phyloP scores from a whole-genome alignment of 768 basidiomycete genomes.

The Amanita muscaria region DNA sequence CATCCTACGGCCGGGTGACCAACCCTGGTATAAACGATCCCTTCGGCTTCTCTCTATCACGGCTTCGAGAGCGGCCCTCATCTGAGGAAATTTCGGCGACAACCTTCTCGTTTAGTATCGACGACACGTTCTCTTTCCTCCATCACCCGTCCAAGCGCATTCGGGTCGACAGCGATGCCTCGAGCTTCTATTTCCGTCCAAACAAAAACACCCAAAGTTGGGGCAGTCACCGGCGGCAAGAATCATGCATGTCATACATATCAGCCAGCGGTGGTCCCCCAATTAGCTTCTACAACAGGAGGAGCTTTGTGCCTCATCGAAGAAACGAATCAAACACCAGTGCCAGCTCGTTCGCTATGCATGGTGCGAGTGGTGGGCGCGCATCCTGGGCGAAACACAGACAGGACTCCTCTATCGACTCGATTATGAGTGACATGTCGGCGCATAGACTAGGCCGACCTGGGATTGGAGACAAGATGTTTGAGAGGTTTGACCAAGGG shows the following conservation, averaged over 20 bases:
- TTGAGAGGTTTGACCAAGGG: constrained; percentile 44
- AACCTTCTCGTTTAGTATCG: constrained; percentile 48
- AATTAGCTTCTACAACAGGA: constrained; percentile 57
- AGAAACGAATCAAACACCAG: constrained; percentile 54
- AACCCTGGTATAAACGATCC: constrained; percentile 59
- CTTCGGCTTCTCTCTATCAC: constrained; percentile 60
- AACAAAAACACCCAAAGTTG: constrained; percentile 24
- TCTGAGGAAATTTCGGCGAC: no score
- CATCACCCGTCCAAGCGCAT: constrained; percentile 29
- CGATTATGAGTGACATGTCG: constrained; percentile 56
- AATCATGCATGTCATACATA: constrained; percentile 47
- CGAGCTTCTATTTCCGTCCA: constrained; percentile 64
- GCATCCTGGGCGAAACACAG: constrained; percentile 53
- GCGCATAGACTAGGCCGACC: constrained; percentile 53
- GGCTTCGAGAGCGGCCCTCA: no score
- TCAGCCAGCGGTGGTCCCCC: constrained; percentile 53
- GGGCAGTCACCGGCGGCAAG: constrained; percentile 52
- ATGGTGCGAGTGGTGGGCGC: constrained; percentile 45
- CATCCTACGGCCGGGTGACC: constrained; percentile 65
- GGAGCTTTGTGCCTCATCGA: constrained; percentile 41
- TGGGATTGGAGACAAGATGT: constrained; percentile 83
- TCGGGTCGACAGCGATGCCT: constrained; percentile 68
- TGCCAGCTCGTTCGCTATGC: constrained; percentile 45
- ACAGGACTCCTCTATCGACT: constrained; percentile 54
- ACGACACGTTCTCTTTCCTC: constrained; percentile 69